These are phyloP conservation scores for Camelina neglecta DNA, from an alignment of 345 rosid species.

Conservation along the genomic window DNA sequence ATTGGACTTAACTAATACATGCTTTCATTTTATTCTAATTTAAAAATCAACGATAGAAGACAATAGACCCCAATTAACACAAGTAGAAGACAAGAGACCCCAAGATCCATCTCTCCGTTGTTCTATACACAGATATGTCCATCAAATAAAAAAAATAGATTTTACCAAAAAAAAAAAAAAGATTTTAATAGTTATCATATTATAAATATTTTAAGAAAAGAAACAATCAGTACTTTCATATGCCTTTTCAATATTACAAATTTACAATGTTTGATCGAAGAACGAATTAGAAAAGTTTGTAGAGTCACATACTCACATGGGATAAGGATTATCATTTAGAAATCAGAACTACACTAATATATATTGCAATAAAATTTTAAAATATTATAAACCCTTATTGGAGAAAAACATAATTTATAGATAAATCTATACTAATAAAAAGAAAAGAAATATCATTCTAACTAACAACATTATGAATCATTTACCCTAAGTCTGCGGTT, in stretches of 20 bases:
- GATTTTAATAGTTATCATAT: not conserved
- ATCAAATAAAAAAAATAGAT: not conserved
- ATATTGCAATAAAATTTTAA: not conserved
- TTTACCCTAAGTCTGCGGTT: not conserved
- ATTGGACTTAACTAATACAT: conserved; percentile 9
- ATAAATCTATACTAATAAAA: not conserved
- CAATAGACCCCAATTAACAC: conserved; percentile 1
- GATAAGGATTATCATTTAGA: not conserved
- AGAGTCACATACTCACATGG: not conserved
- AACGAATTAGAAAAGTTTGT: not conserved
- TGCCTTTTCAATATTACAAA: not conserved
- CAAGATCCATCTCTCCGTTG: not conserved
- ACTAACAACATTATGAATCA: not conserved
- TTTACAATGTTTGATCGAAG: not conserved
- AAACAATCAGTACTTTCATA: not conserved
- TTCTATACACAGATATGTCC: not conserved
- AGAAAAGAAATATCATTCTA: not conserved
- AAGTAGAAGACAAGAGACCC: not conserved
- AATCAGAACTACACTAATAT: not conserved
- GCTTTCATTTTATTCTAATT: not conserved
- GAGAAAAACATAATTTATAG: not conserved
- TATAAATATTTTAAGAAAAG: not conserved
- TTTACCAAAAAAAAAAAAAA: not conserved
- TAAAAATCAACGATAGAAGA: conserved; percentile 1
- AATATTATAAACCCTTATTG: not conserved